Base-by-base conservation (phyloP, 192 early-diverging fungal species). In the Mortierella alpina region DNA sequence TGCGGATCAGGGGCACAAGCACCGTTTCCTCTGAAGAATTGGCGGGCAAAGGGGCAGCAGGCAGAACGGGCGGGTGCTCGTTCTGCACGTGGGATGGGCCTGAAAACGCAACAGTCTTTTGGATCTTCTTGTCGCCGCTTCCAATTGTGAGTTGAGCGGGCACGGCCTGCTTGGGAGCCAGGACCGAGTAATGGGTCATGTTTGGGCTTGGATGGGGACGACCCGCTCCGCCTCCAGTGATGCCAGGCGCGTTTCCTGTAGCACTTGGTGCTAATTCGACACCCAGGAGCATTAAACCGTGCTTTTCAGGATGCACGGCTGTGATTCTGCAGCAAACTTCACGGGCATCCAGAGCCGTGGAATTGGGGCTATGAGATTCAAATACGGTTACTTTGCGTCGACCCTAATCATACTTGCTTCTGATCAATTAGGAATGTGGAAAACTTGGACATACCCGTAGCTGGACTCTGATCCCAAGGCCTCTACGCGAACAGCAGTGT, bases 141-240 rank as follows among this genome's bases (percentile, higher is more conserved):
- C 87, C 88, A 10, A 88, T 70, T 8, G 70, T 71, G 39, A 89
- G 44, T 5, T 51, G 22, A 10, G 88, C 82, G 0, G 81, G 70
- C 17, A 91, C 70, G 4, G 59, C 59, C 1, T 40, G 20, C 59
- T 92, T 92, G 47, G 89, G 85, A 9, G 90, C 70, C 49, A 92
- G 63, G 44, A 84, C 70, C 9, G 89, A 88, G 69, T 91, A 90
- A 65, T 92, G 90, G 10, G 88, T 86, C 66, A 92, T 72, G 58
- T 90, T 88, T 4, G 85, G 88, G 10, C 86, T 78, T 18, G 90
- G 86, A 10, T 82, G 81, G 39, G 90, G 89, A 14, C 90, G 86
- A 31, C 87, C 88, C 4, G 83, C 63, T 53, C 86, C 89, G 41
- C 84, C 86, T 42, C 88, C 82, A 59, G 69, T 75, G 68, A 84